Evolutionary conservation across 768 basidiomycete species (phyloP), one percentile per base, ranked within the genome.

Genomic region (Trametes cubensis): DNA sequence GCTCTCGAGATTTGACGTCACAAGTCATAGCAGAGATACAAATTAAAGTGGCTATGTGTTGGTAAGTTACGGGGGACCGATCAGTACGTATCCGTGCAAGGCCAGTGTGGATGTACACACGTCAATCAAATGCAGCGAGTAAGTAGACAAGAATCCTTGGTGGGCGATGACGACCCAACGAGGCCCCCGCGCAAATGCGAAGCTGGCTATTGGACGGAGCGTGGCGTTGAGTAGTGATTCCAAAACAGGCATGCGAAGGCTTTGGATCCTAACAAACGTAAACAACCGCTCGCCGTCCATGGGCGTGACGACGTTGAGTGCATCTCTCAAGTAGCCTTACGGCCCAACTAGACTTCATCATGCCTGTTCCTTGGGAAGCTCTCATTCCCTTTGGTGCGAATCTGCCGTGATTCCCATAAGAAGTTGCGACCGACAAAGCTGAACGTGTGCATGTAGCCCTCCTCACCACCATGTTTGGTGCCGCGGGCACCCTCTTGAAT

Each of bases 361-460:
- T 96, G 95, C 95, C 95, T 58, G 89, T 97, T 69, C 95, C 95
- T 67, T 98, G 92, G 89, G 95, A 98, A 80, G 94, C 95, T 54
- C 84, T 98, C 69, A 92, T 98, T 80, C 95, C 95, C 49, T 95
- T 95, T 71, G 95, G 95, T 95, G 63, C 61, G 64, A 49, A 1
- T 13, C 48, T 1, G 18, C 6, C 34, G 41, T 0, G 21, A 8
- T 40, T 20, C 28, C 18, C 5, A 60, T 14, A 10, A 44, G 2
- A 10, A 44, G 2, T 11, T 21, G 10, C 8, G n/a, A 28, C 13
- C n/a, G n/a, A 23, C 17, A 6, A 25, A 25, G 6, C 38, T 55
- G 56, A 17, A 44, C 3, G 8, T 15, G 11, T 3, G 13, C 10
- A 28, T 51, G 2, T 61, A 95, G 93, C 86, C 77, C 85, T 96